Base-by-base conservation (phyloP, 176 grass and related monocot species). In the Rhipidocladum racemiflorum region DNA sequence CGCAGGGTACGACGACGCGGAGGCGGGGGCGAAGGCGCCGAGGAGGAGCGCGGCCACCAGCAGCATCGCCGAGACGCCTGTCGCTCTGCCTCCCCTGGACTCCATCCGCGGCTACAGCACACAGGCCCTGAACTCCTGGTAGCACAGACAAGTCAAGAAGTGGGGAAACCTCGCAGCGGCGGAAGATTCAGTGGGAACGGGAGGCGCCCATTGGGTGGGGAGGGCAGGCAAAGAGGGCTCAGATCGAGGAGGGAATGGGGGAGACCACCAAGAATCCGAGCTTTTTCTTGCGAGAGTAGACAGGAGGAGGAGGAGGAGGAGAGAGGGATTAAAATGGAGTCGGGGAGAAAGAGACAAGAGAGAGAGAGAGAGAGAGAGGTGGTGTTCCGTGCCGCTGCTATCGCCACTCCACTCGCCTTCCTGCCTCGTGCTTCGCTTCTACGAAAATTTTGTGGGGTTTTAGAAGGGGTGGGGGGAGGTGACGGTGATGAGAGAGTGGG, bases 1-100 rank as follows among this genome's bases (percentile, higher is more conserved):
- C 17, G 80, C 67, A 14, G 88, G 88, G 68, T 86, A 86, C 32
- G 88, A 90, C 60, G 88, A 83, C 30, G 88, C 88, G 88, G 74
- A 78, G 23, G 84, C 74, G 9, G 83, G 63, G 7, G 30, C 67
- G 48, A 61, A 20, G 11, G 88, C 36, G 50, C 24, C 9, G 35
- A 90, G 50, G 60, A 90, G 84, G 32, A 90, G 74, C 67, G 79
- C 74, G 32, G 79, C 61, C 68, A 90, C 18, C 59, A 90, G 79
- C 73, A 87, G 53, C 54, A 42, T 14, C 87, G 12, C 83, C 71
- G 57, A 28, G 78, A 65, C n/a, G 78, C 40, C 38, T 15, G 29
- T 53, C 29, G 49, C 75, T 12, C 50, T 71, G 30, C 76, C 25
- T 65, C 86, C n/a, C 46, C 21, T 20, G 32, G 49, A 68, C 51